Evolutionary conservation across 1,139 yeast species (phyloP).

Genomic region (Scheffersomyces quercinus): DNA sequence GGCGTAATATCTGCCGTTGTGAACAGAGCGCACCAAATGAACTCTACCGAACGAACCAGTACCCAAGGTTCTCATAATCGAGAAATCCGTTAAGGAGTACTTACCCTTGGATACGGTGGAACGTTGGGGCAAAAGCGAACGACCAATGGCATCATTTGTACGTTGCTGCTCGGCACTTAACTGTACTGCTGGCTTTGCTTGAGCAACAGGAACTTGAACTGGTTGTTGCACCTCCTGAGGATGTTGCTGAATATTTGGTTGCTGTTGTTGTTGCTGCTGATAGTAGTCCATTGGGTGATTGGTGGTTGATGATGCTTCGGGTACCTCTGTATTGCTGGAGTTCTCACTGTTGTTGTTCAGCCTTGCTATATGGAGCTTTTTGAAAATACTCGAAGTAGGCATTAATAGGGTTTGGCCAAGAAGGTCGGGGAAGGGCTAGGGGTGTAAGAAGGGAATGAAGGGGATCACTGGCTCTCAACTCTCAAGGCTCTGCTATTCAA

Average conservation of each 20-base stretch:
- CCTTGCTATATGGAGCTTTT: constrained; percentile 25
- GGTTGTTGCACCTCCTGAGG: constrained; percentile 8
- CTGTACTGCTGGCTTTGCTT: constrained; percentile 1
- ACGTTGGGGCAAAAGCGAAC: constrained; percentile 24
- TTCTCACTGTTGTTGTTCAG: constrained; percentile 12
- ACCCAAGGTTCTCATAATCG: constrained; percentile 56
- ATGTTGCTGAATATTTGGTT: constrained; percentile 5
- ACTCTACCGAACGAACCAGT: constrained; percentile 68
- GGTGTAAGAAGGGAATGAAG: background rate
- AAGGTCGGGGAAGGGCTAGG: background rate
- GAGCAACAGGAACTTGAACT: background rate
- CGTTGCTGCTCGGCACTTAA: constrained; percentile 9
- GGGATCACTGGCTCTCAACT: no score
- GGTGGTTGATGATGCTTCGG: constrained; percentile 1
- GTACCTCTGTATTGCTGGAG: constrained; percentile 10
- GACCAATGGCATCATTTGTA: constrained; percentile 19
- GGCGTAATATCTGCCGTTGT: constrained; percentile 61
- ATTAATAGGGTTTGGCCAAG: constrained; percentile 8
- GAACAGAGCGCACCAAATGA: constrained; percentile 57
- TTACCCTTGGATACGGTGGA: constrained; percentile 52
- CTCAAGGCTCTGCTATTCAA: no score
- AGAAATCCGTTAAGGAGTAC: constrained; percentile 54
- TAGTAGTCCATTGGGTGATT: constrained; percentile 1
- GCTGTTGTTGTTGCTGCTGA: constrained; percentile 7
- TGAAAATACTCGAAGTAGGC: constrained; percentile 23